phyloP scores from a whole-genome alignment of 805 yeast genomes.

The Hanseniaspora guilliermondii region DNA sequence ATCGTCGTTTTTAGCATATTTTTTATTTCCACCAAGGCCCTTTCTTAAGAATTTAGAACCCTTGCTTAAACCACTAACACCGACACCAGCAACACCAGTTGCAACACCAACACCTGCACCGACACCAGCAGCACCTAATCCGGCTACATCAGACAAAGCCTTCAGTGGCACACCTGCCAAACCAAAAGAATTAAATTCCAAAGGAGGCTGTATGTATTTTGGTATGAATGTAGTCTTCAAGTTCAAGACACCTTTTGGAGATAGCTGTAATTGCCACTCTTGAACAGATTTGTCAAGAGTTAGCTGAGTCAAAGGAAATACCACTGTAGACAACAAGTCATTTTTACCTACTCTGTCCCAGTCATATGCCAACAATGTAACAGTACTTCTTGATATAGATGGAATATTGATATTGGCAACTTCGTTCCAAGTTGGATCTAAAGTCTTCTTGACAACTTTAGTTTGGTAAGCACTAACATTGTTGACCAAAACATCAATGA shows the following conservation, averaged over 20 bases:
- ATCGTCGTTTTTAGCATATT: neutral
- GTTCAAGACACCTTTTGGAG: constrained; percentile 54
- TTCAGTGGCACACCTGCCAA: constrained; percentile 38
- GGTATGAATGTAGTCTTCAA: constrained; percentile 47
- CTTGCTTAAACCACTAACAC: constrained; percentile 33
- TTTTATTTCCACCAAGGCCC: constrained; percentile 23
- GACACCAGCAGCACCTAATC: constrained; percentile 29
- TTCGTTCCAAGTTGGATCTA: constrained; percentile 72
- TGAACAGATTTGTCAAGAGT: constrained; percentile 34
- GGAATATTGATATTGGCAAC: constrained; percentile 43
- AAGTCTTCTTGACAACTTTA: constrained; percentile 49
- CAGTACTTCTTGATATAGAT: constrained; percentile 45
- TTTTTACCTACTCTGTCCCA: constrained; percentile 71
- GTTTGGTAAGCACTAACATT: constrained; percentile 45
- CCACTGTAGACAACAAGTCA: constrained; percentile 44
- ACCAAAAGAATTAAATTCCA: constrained; percentile 31
- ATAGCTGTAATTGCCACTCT: constrained; percentile 38
- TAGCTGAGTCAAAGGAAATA: constrained; percentile 38
- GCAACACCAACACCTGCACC: constrained; percentile 32
- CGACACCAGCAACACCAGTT: constrained; percentile 33
- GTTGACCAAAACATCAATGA: constrained; percentile 40
- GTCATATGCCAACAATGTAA: constrained; percentile 45
- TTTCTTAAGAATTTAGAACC: constrained; percentile 35
- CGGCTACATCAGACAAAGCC: constrained; percentile 34
- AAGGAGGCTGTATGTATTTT: constrained; percentile 52